Evolutionary conservation across 2,329 filamentous ascomycete species (phyloP).

Genomic region (Coniochaeta sp.): DNA sequence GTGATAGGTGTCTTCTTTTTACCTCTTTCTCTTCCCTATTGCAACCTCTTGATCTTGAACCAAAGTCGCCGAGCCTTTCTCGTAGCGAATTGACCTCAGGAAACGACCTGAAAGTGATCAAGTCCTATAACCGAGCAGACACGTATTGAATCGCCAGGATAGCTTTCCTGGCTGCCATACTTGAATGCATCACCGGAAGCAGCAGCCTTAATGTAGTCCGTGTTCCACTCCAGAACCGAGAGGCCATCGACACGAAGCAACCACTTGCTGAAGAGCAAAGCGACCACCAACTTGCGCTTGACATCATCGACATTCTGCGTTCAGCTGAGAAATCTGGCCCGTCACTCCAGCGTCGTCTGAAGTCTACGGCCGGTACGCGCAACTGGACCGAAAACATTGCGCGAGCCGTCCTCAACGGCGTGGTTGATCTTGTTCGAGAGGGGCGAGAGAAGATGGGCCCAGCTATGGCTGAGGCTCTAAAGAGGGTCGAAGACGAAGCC

Average conservation of each 20-base stretch:
- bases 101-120: background rate
- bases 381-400: conserved; percentile 11
- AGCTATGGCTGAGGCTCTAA: conserved; percentile 13
- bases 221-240: background rate
- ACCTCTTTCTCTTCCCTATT: too few species aligned
- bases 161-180: background rate
- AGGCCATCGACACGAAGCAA: background rate
- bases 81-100: background rate
- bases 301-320: background rate
- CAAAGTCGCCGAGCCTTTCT: too few species aligned
- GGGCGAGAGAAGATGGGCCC: conserved; percentile 8
- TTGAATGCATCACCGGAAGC: background rate
- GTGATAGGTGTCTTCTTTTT: too few species aligned
- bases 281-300: background rate
- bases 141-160: background rate
- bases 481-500: conserved; percentile 9
- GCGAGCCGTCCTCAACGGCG: conserved; percentile 10
- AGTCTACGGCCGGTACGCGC: conserved; percentile 2
- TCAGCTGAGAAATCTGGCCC: background rate
- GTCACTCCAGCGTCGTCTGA: conserved; percentile 8
- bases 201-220: background rate
- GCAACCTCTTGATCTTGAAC: too few species aligned
- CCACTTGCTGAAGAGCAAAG: background rate
- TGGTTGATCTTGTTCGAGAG: conserved; percentile 11
- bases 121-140: background rate